Conservation (phyloP, 768 basidiomycete species). For the Gymnopilus junonius region DNA sequence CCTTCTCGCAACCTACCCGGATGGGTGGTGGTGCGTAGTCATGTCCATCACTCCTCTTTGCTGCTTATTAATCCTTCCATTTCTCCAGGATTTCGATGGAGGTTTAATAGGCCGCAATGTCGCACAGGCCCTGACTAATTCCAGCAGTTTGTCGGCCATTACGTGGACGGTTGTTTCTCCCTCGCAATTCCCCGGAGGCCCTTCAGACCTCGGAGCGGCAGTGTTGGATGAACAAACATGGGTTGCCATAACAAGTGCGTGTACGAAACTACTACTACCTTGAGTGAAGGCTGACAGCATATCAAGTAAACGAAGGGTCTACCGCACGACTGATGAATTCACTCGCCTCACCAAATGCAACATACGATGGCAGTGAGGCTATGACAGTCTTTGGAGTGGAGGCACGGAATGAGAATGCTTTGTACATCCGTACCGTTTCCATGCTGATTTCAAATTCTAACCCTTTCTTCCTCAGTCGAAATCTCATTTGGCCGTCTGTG, state of each 20-base stretch:
- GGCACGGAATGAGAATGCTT: slow-evolving; percentile 63
- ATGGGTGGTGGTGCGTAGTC: slow-evolving; percentile 56
- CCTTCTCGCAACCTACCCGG: slow-evolving; percentile 49
- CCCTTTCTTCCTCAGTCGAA: slow-evolving; percentile 29
- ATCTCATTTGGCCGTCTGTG: slow-evolving; percentile 36
- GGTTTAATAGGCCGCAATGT: slow-evolving; percentile 53
- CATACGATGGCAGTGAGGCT: slow-evolving; percentile 52
- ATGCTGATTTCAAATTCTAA: background rate
- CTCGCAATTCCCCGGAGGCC: slow-evolving; percentile 48
- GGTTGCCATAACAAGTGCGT: slow-evolving; percentile 55
- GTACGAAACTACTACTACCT: background rate
- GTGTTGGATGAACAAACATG: slow-evolving; percentile 57
- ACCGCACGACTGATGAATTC: slow-evolving; percentile 39
- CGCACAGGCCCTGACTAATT: slow-evolving; percentile 36
- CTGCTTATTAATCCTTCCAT: background rate
- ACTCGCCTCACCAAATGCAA: slow-evolving; percentile 41
- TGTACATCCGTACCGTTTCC: slow-evolving; percentile 40
- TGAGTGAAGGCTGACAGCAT: background rate
- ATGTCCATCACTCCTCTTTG: background rate
- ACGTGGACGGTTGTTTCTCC: slow-evolving; percentile 51
- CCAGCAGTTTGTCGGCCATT: slow-evolving; percentile 35
- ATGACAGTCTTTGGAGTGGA: slow-evolving; percentile 51
- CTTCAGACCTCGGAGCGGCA: slow-evolving; percentile 43
- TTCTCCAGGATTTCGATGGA: slow-evolving; percentile 62
- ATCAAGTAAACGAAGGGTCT: slow-evolving; percentile 46